Evolutionary conservation across 192 early-diverging fungal species (phyloP), one percentile per base, ranked within the genome.

Genomic region (Borealophlyctis nickersoniae): DNA sequence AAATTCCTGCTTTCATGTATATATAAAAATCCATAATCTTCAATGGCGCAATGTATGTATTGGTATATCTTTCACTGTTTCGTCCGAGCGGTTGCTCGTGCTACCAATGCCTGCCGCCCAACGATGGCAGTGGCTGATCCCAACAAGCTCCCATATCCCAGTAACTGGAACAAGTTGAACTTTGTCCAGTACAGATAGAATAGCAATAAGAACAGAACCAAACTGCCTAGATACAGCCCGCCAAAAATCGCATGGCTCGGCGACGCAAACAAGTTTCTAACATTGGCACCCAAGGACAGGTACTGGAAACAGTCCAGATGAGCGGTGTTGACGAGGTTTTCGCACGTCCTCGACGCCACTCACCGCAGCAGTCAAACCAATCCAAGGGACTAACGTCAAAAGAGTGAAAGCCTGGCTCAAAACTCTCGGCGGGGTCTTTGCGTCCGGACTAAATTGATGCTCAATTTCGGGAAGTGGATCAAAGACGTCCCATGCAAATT

Each of bases 131-230:
- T 75, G 0, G 69, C 58, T n/a, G 52, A 9, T 60, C 62, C 60
- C n/a, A 74, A 27, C 3, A 67, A 49, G 56, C 58, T 53, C 11
- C 78, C 78, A 50, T 75, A 80, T 13, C 72, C 74, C 50, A 80
- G 58, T 36, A 80, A 53, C 56, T 80, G 75, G 73, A 80, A 80
- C 62, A 80, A 35, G 60, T 77, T 80, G 45, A 77, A 39, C 27
- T 58, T 29, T 23, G 71, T 24, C 75, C 74, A 80, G 67, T 71
- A 80, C 13, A 73, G 36, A 61, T 69, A 67, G 54, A 76, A 74
- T 23, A 80, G 62, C 5, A 36, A 28, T 30, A 66, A 48, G 33
- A 56, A 75, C 13, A 56, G 48, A 36, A 60, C 66, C 5, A 80
- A 60, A 50, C 59, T 26, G 14, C 45, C 58, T 34, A 77, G 52